Conservation (phyloP, 139 green algal genomes). For the Axilococcus clingmanii region DNA sequence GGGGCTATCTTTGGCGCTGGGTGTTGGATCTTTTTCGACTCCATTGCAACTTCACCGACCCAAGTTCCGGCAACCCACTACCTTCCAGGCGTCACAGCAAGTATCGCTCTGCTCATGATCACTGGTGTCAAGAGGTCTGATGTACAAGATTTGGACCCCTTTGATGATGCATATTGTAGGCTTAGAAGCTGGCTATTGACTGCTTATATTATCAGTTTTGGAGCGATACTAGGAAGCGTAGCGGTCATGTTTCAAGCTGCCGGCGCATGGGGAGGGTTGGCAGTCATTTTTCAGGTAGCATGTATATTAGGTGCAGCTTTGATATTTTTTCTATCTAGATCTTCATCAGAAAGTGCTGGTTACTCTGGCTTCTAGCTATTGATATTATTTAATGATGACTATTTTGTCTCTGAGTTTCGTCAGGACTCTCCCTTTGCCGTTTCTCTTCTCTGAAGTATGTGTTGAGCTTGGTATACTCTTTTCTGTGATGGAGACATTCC, state of each 20-base stretch:
- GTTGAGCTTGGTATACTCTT: constrained; percentile 37
- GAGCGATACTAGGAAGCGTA: constrained; percentile 37
- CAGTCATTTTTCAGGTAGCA: constrained; percentile 33
- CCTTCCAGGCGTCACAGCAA: constrained; percentile 74
- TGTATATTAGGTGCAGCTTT: constrained; percentile 60
- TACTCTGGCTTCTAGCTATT: too few relatives aligned
- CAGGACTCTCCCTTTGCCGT: constrained; percentile 11
- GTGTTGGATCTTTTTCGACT: constrained; percentile 85
- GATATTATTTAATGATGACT: too few relatives aligned
- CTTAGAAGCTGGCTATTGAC: constrained; percentile 78
- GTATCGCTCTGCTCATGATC: constrained; percentile 81
- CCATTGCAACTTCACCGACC: not conserved
- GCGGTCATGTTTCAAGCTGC: constrained; percentile 61
- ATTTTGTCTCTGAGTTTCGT: not conserved
- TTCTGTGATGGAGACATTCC: constrained; percentile 61
- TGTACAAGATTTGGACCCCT: constrained; percentile 10
- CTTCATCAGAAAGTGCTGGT: constrained; percentile 24
- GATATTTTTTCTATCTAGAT: constrained; percentile 64
- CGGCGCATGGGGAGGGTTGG: constrained; percentile 32
- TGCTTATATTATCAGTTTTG: constrained; percentile 76
- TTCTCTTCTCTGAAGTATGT: constrained; percentile 20
- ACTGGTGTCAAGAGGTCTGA: constrained; percentile 58
- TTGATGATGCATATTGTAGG: constrained; percentile 33
- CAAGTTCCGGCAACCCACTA: constrained; percentile 41
- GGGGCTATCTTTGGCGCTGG: constrained; percentile 62